A percentile compares a stretch with the other conserved stretches of the same genome.
phyloP scores from a whole-genome alignment of 1,284 basidiomycete species.

The Xanthoconium separans region DNA sequence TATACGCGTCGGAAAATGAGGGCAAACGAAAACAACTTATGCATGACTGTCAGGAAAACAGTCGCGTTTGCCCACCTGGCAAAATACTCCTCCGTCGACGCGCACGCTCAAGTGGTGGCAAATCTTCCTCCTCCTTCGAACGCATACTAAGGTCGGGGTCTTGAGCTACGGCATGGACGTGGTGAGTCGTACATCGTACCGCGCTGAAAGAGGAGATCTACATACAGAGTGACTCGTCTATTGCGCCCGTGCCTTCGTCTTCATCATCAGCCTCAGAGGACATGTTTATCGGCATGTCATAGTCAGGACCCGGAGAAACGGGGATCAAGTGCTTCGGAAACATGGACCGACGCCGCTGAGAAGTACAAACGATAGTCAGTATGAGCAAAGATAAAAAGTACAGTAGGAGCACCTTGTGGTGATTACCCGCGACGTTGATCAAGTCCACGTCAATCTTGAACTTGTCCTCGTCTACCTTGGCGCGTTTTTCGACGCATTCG shows the following conservation, averaged over 20 bases:
- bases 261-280: constrained; percentile 34
- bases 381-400: constrained; percentile 7
- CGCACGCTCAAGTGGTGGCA: constrained; percentile 59
- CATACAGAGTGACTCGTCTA: constrained; percentile 48
- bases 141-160: constrained; percentile 31
- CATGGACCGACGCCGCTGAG: constrained; percentile 62
- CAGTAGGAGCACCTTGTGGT: constrained; percentile 58
- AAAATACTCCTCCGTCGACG: constrained; percentile 37
- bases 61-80: constrained; percentile 30
- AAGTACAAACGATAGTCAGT: neutral
- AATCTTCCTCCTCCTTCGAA: constrained; percentile 44
- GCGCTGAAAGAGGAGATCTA: constrained; percentile 4
- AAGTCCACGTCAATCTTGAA: constrained; percentile 71
- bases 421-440: constrained; percentile 62
- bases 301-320: constrained; percentile 29
- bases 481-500: constrained; percentile 73
- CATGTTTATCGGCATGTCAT: constrained; percentile 11
- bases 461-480: constrained; percentile 61
- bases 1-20: too few relatives aligned
- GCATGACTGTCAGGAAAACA: constrained; percentile 9
- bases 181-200: constrained; percentile 1
- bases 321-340: constrained; percentile 57
- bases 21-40: too few relatives aligned
- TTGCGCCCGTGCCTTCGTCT: constrained; percentile 30
- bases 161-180: constrained; percentile 19